A percentile compares a stretch with the other conserved stretches of the same genome.
Conservation (phyloP, 768 basidiomycete genomes). For the Coprinopsis sp. region DNA sequence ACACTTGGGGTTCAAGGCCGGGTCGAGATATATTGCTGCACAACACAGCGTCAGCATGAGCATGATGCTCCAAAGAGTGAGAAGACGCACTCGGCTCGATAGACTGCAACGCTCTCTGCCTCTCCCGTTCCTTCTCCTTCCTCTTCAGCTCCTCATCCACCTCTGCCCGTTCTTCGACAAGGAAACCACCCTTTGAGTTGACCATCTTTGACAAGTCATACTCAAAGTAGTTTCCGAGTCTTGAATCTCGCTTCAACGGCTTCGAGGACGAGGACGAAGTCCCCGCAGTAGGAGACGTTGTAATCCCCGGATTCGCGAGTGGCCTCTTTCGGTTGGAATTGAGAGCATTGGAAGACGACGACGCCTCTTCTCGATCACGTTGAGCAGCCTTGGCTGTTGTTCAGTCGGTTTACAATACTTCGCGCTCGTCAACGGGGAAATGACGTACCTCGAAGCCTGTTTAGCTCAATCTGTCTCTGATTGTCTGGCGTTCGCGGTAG, state of each 20-base stretch:
- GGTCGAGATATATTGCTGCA: constrained; percentile 75
- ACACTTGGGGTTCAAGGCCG: constrained; percentile 76
- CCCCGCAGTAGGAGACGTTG: constrained; percentile 55
- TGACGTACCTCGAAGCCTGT: constrained; percentile 66
- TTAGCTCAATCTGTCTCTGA: constrained; percentile 68
- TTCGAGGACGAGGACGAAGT: constrained; percentile 44
- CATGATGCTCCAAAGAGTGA: not conserved
- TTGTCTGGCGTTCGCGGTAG: constrained; percentile 61
- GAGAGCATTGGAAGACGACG: constrained; percentile 36
- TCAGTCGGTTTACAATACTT: not conserved
- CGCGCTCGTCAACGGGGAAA: not conserved
- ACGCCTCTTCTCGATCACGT: constrained; percentile 56
- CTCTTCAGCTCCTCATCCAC: constrained; percentile 68
- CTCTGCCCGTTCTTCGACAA: constrained; percentile 85
- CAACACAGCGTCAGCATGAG: constrained; percentile 1
- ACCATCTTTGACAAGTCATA: constrained; percentile 97
- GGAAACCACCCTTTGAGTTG: constrained; percentile 93
- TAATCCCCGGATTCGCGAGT: constrained; percentile 35
- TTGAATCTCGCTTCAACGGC: constrained; percentile 65
- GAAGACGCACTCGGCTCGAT: constrained; percentile 61
- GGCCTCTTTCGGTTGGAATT: constrained; percentile 80
- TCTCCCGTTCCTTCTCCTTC: constrained; percentile 79
- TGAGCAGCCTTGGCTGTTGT: constrained; percentile 69
- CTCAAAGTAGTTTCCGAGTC: constrained; percentile 90
- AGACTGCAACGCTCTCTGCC: constrained; percentile 70